Evolutionary conservation across 2,329 filamentous ascomycete species (phyloP), one percentile per base, ranked within the genome.

Genomic region (Endoconidiophora polonica): DNA sequence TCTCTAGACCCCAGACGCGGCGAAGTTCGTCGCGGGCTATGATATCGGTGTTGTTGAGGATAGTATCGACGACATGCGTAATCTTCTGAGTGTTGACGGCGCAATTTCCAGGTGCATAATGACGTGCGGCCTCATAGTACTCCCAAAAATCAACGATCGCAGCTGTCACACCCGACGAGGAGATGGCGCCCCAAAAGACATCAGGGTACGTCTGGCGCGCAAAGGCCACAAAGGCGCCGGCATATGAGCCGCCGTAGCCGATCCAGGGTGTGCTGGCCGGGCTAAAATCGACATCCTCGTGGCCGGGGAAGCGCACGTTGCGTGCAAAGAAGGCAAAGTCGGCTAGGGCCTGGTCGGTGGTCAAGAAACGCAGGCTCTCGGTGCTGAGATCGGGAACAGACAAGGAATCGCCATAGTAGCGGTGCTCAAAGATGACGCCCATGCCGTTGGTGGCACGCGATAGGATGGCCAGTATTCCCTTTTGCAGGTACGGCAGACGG

Each of bases 221-320:
- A 57, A 94, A 81, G 0, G 86, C 84, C 7, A 79, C 83, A 56
- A 88, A 83, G 0, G 79, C 81, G 2, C 86, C 86, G 0, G 86
- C 83, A 59, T 94, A 94, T 0, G 82, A 87, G 1, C 86, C 86
- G 1, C 86, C 86, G 54, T 93, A 94, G 0, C 77, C 77, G 52
- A 94, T 80, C 65, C 81, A 91, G 0, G 86, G 76, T 0, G 77
- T 78, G 2, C 68, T 70, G 0, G 74, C 66, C 0, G 83, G 74
- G 0, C 76, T 85, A 37, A 91, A 64, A 55, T 86, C 72, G 22
- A 73, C 59, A 54, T 83, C 64, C 59, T 84, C 79, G 4, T 87
- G 64, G 0, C 84, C 84, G 0, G 76, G 69, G 54, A 88, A 87
- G 46, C 76, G 67, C 39, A 87, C 71, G 56, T 91, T 73, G 54